Base-by-base conservation (phyloP, 1,139 yeast genomes). In the Hemisphaericaspora lyxosophila region DNA sequence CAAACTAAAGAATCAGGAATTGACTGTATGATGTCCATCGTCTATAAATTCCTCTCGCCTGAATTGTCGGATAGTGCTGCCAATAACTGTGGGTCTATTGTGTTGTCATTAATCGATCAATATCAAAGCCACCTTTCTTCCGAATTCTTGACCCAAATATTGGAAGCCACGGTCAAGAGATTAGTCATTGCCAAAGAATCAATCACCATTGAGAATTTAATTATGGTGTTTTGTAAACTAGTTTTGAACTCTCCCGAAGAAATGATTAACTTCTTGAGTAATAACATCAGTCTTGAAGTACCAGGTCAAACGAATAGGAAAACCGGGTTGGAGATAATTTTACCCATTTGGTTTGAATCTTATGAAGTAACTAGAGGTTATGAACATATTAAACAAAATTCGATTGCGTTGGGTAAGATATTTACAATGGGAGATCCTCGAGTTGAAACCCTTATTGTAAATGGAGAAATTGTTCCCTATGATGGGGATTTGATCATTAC, bases 311-410 rank as follows among this genome's bases (percentile, higher is more conserved):
- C 16, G 4, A 15, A 20, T 3, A 4, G 2, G 23, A 49, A 49
- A 40, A 47, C 54, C 4, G 63, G 62, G 4, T 51, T 61, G 33
- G 51, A 51, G 22, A 43, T 59, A 7, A 48, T 61, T 12, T 47
- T 61, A 13, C 82, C 83, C 4, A 82, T 85, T 39, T 90, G 97
- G 97, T 74, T 90, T 36, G 79, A 79, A 26, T 77, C 89, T 2
- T 90, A 86, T 60, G 94, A 86, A 51, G 80, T 84, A 1, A 75
- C 90, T 32, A 69, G 94, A 42, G 97, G 97, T 0, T 82, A 76
- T 43, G 85, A 82, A 27, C 80, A 79, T 43, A 87, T 90, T 39
- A 73, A 76, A 46, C 80, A 79, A 42, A 86, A 86, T 53, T 75
- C 87, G 4, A 57, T 77, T 29, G 96, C 97, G 0, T 67, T 92